Evolutionary conservation across 345 rosid genomes (phyloP), one percentile per base, ranked within the genome.

Genomic region (Eucalyptus leucophloia): DNA sequence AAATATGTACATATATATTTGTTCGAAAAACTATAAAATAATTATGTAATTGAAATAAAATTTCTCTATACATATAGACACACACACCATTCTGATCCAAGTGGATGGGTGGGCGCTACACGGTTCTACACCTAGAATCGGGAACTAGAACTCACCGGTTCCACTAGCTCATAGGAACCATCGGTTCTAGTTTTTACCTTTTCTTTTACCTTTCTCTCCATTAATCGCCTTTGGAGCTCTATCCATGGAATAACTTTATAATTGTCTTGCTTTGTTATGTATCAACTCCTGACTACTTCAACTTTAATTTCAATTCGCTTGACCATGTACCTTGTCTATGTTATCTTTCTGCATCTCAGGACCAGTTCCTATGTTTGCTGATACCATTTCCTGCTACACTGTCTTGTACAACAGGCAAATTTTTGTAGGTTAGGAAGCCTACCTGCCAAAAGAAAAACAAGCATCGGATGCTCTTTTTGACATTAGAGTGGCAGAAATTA

Each of bases 71-170:
- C 1, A 49, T 14, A 49, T 49, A 49, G 4, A 49, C 50, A 49
- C 50, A 14, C 17, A 50, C 0, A 50, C 2, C 23, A 3, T 51
- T 51, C 0, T 1, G 9, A 8, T 51, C 54, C 1, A 0, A 51
- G 54, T 51, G 4, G 54, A 8, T 51, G 54, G 54, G 4, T 18
- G 54, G 18, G 54, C 23, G 1, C 9, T 51, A 1, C 0, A 0
- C 23, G 0, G 0, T 51, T 51, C 23, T 51, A 51, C 54, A 51
- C 23, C 23, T 51, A 51, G 1, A 51, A 51, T 18, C 2, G 0
- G 2, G 23, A 51, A 51, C 0, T 3, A 3, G 23, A 51, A 51
- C 54, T 51, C 54, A 51, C 54, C 0, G 0, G 0, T 51, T 51
- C 4, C 23, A 51, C 54, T 51, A 51, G 54, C 2, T 4, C 23